Base-by-base conservation (phyloP, 75 land plant species). In the Gnetum montanum region DNA sequence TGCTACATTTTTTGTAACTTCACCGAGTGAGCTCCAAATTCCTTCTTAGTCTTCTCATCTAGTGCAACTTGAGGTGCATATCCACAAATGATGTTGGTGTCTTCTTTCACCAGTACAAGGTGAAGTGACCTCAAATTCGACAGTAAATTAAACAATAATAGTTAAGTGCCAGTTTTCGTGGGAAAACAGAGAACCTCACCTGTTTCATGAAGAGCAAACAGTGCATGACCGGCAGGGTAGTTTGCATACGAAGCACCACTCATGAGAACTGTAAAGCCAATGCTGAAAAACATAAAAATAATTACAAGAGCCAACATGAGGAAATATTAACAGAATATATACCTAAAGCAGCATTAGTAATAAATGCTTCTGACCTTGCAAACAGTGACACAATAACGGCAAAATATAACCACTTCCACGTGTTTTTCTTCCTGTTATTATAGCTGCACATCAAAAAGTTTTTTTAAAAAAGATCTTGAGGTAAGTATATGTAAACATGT, bases 201-300 rank as follows among this genome's bases (percentile, higher is more conserved):
- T 43, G 58, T 53, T 12, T 70, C 50, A 61, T 94, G 90, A 62
- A 94, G 68, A 25, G 70, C 46, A 24, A 75, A 71, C 15, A 94
- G 58, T n/a, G 82, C 96, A 70, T 75, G 51, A 20, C 82, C 95
- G 62, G 90, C 85, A 40, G 98, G 96, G 65, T 94, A 94, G 63
- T 94, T 94, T 29, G 88, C 57, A 55, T 94, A 94, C 18, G 98
- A 94, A 25, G 98, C 98, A 70, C 72, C 67, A 49, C 83, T 71
- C 49, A 63, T 67, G 27, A 80, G 61, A 19, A 63, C 25, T 2
- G 90, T 46, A 66, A 78, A 73, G 44, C 80, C 90, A 72, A 79
- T 69, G 76, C 95, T 89, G 73, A 41, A 79, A 38, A 16, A 57
- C 54, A 43, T 4, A 20, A n/a, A 2, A 23, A 3, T 15, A 25